Evolutionary conservation across 2,329 filamentous ascomycete species (phyloP).

Genomic region (Fusarium paranaense): DNA sequence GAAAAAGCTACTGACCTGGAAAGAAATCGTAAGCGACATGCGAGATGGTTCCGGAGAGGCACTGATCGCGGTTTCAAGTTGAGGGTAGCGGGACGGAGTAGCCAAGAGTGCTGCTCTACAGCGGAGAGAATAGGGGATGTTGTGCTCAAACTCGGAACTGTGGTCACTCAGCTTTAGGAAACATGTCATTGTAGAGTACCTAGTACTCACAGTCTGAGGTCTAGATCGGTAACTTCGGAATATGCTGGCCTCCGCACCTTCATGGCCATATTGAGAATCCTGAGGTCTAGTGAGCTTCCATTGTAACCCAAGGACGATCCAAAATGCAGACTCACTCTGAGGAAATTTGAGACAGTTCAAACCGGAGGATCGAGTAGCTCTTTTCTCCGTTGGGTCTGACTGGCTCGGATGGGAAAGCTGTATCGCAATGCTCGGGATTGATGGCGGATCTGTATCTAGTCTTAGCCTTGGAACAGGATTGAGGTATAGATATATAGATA

Average conservation of each 20-base stretch:
- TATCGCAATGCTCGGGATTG: conserved; percentile 8
- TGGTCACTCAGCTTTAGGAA: background rate
- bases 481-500: too few species aligned
- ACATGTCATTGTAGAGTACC: background rate
- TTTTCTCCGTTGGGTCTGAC: background rate
- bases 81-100: conserved; percentile 3
- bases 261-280: conserved; percentile 11
- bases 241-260: conserved; percentile 4
- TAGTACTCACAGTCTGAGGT: background rate
- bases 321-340: background rate
- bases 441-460: background rate
- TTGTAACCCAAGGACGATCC: fast-evolving
- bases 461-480: background rate
- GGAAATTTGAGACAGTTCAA: conserved; percentile 1
- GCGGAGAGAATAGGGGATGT: conserved; percentile 1
- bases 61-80: background rate
- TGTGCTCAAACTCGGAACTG: background rate
- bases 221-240: background rate
- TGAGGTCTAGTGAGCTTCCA: background rate
- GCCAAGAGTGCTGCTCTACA: conserved; percentile 1
- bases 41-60: conserved; percentile 7
- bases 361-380: conserved; percentile 3
- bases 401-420: conserved; percentile 1
- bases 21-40: background rate
- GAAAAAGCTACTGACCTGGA: background rate